Evolutionary conservation across 1,139 yeast species (phyloP).

Genomic region (Scheffersomyces segobiensis): DNA sequence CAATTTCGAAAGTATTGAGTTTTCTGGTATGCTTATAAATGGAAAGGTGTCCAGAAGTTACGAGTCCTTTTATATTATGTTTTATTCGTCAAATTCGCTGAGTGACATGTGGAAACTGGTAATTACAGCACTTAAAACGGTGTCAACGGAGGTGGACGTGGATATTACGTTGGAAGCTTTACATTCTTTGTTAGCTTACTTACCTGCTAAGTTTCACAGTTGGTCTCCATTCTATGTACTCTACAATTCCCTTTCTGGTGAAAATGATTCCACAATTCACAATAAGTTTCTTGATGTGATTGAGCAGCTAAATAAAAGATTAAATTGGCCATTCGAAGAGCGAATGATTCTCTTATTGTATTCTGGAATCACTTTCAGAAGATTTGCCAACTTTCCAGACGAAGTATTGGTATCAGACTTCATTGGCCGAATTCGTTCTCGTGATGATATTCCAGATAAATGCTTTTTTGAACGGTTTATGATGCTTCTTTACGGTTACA

Average conservation of each 20-base stretch:
- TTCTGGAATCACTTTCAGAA: conserved; percentile 29
- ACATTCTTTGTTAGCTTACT: conserved; percentile 14
- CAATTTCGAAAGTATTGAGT: conserved; percentile 4
- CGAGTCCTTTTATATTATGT: conserved; percentile 17
- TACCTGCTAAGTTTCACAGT: conserved; percentile 10
- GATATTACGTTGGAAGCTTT: conserved; percentile 15
- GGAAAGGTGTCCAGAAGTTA: conserved; percentile 3
- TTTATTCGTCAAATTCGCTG: conserved; percentile 10
- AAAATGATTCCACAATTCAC: conserved; percentile 19
- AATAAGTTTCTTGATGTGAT: conserved; percentile 32
- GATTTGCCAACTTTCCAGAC: conserved; percentile 40
- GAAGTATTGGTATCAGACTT: conserved; percentile 29
- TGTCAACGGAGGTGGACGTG: conserved; percentile 10
- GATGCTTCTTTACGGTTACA: conserved; percentile 34
- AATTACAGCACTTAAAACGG: conserved; percentile 12
- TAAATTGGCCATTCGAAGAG: conserved; percentile 42
- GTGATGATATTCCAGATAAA: conserved; percentile 34
- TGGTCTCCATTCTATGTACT: conserved; percentile 31
- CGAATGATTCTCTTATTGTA: conserved; percentile 31
- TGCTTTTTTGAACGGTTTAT: conserved; percentile 42
- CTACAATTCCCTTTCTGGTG: conserved; percentile 15
- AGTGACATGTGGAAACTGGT: conserved; percentile 22
- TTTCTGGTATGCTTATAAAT: neutral
- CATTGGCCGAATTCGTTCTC: conserved; percentile 24
- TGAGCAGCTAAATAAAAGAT: conserved; percentile 25